phyloP scores from a whole-genome alignment of 2,329 filamentous ascomycete species.

The Scleromitrula shiraiana region DNA sequence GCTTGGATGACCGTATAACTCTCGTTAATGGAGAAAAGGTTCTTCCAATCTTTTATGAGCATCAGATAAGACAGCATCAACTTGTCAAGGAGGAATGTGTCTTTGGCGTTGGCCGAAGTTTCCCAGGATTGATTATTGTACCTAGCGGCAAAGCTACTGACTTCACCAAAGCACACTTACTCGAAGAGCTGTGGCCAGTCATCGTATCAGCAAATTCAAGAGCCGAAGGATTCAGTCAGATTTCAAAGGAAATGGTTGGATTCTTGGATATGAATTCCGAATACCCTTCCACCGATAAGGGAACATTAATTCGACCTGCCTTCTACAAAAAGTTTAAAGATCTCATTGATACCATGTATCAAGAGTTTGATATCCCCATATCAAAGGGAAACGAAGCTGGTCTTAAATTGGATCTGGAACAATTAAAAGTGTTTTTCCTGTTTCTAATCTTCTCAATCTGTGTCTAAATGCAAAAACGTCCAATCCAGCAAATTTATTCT shows the following conservation, averaged over 20 bases:
- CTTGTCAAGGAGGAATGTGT: conserved; percentile 49
- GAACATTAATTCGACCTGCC: conserved; percentile 43
- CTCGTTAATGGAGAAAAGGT: conserved; percentile 44
- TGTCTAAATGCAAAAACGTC: conserved; percentile 27
- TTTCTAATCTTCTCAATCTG: conserved; percentile 36
- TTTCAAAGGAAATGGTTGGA: conserved; percentile 44
- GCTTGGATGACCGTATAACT: conserved; percentile 38
- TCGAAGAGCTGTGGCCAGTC: conserved; percentile 41
- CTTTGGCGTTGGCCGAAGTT: conserved; percentile 45
- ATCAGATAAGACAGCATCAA: conserved; percentile 43
- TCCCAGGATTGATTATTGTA: conserved; percentile 48
- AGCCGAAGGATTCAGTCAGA: conserved; percentile 44
- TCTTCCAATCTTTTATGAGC: conserved; percentile 41
- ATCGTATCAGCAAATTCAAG: conserved; percentile 43
- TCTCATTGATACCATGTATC: conserved; percentile 36
- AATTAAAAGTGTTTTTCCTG: conserved; percentile 15
- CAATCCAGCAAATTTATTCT: conserved; percentile 29
- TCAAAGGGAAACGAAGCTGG: not conserved
- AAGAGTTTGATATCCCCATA: conserved; percentile 9
- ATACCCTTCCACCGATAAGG: conserved; percentile 46
- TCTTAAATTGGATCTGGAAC: not conserved
- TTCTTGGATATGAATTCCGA: conserved; percentile 36
- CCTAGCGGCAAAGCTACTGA: conserved; percentile 36
- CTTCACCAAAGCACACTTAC: conserved; percentile 36
- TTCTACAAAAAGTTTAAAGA: conserved; percentile 38